Base-by-base conservation (phyloP, 805 yeast genomes). In the Saturnispora serradocipensis region DNA sequence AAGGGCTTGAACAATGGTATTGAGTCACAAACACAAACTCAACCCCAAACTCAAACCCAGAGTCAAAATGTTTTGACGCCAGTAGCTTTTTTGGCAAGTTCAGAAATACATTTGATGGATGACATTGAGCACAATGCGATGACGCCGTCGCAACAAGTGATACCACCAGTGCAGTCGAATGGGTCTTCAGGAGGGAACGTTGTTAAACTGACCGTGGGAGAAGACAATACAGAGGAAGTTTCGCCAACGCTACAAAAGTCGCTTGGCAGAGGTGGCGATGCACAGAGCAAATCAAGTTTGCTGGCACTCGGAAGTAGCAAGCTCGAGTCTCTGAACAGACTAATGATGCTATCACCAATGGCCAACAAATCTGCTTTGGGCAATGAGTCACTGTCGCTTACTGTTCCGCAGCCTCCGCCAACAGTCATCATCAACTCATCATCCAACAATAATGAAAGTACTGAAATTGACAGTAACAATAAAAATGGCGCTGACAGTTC, bases 1-100 rank as follows among this genome's bases (percentile, higher is more conserved):
- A 44, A 38, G 36, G 61, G 8, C 58, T 54, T 3, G 66, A 59
- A 25, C 59, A 58, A 30, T 56, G 39, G n/a, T 22, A 38, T 45
- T 32, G 42, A 44, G 34, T 25, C 51, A 32, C 51, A 43, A 25
- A 28, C 50, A 18, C 44, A 47, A 39, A 18, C 46, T 18, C 46
- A 40, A 32, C 9, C 39, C 24, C 24, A 47, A 20, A 20, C 44
- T 13, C 36, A 25, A 13, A 5, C n/a, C 7, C 24, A 11, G 13
- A 24, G n/a, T 11, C 30, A 24, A 40, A 6, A 38, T 38, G 20
- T 38, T 3, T 20, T 38, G 11, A n/a, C 44, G 25, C 44, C 36
- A 20, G 38, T 22, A 18, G 24, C 44, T 4, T 22, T 10, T 13
- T 28, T 49, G 15, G 35, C 51, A 18, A 49, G 36, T 24, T 43